Base-by-base conservation (phyloP, 2,329 filamentous ascomycete species). In the Calonectria montana region DNA sequence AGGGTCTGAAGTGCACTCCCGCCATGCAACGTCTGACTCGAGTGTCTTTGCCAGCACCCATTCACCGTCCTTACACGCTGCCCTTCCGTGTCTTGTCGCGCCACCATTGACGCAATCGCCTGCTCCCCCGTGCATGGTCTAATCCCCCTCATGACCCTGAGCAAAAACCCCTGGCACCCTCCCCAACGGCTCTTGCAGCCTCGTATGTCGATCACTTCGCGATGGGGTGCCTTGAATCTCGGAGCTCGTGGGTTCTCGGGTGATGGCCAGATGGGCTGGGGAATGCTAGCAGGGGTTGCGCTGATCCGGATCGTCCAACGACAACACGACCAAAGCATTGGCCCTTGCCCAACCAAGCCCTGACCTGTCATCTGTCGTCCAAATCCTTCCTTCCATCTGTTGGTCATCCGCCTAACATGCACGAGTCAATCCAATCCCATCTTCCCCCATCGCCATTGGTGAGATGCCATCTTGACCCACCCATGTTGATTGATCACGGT, bases 221-320 rank as follows among this genome's bases (percentile, higher is more conserved):
- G 57, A 74, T 74, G 63, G 69, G 67, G 74, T 76, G 74, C 57
- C 67, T 78, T 74, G 65, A 77, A 74, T 77, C 71, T 73, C 74
- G 69, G 74, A 73, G 67, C 72, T 74, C 72, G 75, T 77, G 73
- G 74, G 73, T 77, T 77, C 71, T 78, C 75, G 74, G 69, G 73
- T 74, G 74, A 79, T 74, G 75, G 64, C 65, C 75, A 79, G 77
- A 78, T 77, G 71, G 57, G 61, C 71, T 72, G 72, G 72, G 70
- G 74, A 73, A 68, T 71, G 70, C 76, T 77, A 78, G 76, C 76
- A 78, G 71, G 77, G 77, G 55, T 72, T 55, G 71, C 35, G 77
- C 63, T 79, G 77, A 79, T 79, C 77, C 77, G 72, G 75, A 79
- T 79, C 74, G 70, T 27, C 72, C 71, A 72, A 74, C 66, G 43